Evolutionary conservation across 2,329 filamentous ascomycete genomes (phyloP).

Genomic region (Paraconiothyrium sp.): DNA sequence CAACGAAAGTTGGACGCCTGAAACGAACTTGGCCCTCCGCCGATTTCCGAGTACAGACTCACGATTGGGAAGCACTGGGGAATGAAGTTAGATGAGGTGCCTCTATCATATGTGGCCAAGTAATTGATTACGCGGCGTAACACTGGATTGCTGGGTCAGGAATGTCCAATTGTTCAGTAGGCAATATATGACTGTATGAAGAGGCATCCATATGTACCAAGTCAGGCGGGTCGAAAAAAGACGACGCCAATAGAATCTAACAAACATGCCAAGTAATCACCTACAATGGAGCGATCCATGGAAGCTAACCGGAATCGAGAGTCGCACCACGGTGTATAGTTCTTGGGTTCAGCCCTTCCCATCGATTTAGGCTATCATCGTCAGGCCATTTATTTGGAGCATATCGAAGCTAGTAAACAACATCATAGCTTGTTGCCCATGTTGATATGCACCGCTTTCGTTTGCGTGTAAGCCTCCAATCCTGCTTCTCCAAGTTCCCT

Average conservation of each 20-base stretch:
- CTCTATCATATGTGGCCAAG: conserved; percentile 7
- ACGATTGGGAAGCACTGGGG: conserved; percentile 12
- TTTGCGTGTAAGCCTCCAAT: conserved; percentile 11
- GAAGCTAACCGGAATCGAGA: too few relatives aligned
- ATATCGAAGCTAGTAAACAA: not conserved
- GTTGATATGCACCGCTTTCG: conserved; percentile 15
- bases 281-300: not conserved
- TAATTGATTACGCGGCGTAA: conserved; percentile 3
- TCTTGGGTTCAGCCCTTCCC: not conserved
- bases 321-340: too few relatives aligned
- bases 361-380: not conserved
- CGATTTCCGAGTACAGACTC: conserved; percentile 12
- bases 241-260: not conserved
- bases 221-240: conserved; percentile 4
- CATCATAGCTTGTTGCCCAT: not conserved
- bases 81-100: conserved; percentile 11
- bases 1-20: not conserved
- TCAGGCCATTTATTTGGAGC: not conserved
- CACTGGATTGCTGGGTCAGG: too few relatives aligned
- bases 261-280: not conserved
- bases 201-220: not conserved
- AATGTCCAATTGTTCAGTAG: not conserved
- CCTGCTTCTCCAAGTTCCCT: conserved; percentile 60
- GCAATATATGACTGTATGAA: conserved; percentile 1
- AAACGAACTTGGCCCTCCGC: not conserved